Base-by-base conservation (phyloP, 2,329 filamentous ascomycete species). In the Colletotrichum tofieldiae region DNA sequence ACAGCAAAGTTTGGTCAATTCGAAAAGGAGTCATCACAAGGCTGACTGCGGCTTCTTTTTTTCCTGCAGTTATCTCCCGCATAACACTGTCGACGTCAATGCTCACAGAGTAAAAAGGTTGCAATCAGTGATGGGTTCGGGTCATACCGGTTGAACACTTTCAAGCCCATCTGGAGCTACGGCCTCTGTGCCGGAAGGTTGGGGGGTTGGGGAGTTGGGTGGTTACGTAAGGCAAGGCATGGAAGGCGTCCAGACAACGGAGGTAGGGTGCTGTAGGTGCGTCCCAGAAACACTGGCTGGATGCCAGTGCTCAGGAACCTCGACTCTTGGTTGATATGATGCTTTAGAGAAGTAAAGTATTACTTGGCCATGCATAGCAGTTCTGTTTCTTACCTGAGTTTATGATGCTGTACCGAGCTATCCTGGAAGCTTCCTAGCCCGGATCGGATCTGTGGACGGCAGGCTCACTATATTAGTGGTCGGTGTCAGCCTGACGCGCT, bases 401-500 rank as follows among this genome's bases (percentile, higher is more conserved):
- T 23, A 29, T 39, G 54, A 20, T 23, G 35, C n/a, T 56, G 12
- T 23, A 9, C 20, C 1, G n/a, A 14, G 37, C 16, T 23, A 3
- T 23, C n/a, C n/a, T 35, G 54, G 32, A 55, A 55, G 32, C 9
- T 23, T 23, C 20, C 35, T 16, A 39, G 7, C 12, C 52, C 32
- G 12, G 11, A n/a, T 35, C 32, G 12, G 11, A n/a, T 35, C 18
- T 37, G 52, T 55, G 43, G 65, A 51, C 49, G 41, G 26, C 41
- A 18, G 26, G 14, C 20, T 32, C 29, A 58, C 62, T 14, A 61
- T 58, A 62, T 60, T 55, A 64, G 65, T 72, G 69, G 58, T 68
- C 11, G 69, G 65, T 37, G 59, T 58, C 35, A 64, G 69, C 69
- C 65, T 69, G 69, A 72, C 65, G 59, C 69, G 65, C 59, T 69